Conservation (phyloP, 768 basidiomycete genomes). For the Serendipita sp. region DNA sequence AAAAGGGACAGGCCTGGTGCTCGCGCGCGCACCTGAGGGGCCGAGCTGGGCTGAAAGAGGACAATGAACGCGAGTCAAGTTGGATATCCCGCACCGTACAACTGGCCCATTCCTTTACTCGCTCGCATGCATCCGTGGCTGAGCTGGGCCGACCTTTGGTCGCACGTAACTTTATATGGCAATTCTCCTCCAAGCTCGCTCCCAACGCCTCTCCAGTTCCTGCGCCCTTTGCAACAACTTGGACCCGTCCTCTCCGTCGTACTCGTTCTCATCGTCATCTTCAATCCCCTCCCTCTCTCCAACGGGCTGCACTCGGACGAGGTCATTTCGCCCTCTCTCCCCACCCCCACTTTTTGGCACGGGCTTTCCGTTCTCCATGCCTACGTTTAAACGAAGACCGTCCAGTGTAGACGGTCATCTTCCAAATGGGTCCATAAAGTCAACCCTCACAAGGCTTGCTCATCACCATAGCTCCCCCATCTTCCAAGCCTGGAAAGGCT, state of each 20-base stretch:
- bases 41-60: neutral
- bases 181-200: constrained; percentile 11
- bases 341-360: neutral
- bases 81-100: neutral
- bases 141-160: no score
- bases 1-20: no score
- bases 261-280: neutral
- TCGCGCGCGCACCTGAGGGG: no score
- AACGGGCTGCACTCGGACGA: no score
- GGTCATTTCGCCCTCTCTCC: no score
- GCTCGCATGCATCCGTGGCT: no score
- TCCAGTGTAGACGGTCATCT: neutral
- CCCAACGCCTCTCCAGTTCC: neutral
- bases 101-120: neutral
- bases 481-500: constrained; percentile 8
- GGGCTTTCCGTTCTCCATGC: neutral
- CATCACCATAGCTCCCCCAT: neutral
- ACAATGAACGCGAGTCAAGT: neutral
- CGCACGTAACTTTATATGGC: constrained; percentile 11
- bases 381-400: neutral
- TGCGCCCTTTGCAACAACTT: neutral
- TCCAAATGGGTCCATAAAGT: neutral
- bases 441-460: neutral
- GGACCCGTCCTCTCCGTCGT: neutral
- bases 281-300: neutral